Base-by-base conservation (phyloP, 345 rosid genomes). In the Mangifera indica region DNA sequence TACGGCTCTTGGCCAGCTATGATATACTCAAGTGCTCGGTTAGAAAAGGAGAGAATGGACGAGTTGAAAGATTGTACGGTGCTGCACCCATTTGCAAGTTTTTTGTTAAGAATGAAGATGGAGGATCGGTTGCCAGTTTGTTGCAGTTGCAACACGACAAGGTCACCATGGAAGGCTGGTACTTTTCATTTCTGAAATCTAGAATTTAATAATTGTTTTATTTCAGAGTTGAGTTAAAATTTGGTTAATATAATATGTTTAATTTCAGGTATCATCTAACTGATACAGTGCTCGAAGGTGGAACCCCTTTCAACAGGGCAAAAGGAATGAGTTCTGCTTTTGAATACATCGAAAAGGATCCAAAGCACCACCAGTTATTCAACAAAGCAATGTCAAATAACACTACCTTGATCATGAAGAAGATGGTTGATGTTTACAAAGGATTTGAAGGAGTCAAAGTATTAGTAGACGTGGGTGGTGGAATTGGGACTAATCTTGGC, bases 121-220 rank as follows among this genome's bases (percentile, higher is more conserved):
- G n/a, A n/a, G n/a, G n/a, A n/a, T 80, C 85, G 32, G 21, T 81
- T 34, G 84, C 76, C 61, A 84, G 86, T 68, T 80, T 83, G 68
- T 62, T 83, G 20, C 61, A 76, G 52, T 62, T 85, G 72, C 76
- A 78, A 37, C 83, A 75, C 8, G 86, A 83, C 45, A 76, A 77
- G 52, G 85, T 84, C 69, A 74, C 77, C 72, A 77, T 79, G 70
- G 54, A 82, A 45, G 76, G 82, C 24, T 84, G 89, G 91, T 84
- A 80, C 7, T 20, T 59, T 42, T 17, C 34, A 14, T 18, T 18
- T 20, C 3, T 7, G 1, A n/a, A n/a, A n/a, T n/a, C n/a, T n/a
- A n/a, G n/a, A n/a, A n/a, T n/a, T n/a, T n/a, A n/a, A n/a, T n/a
- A n/a, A n/a, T n/a, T n/a, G n/a, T n/a, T n/a, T n/a, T n/a, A n/a